A percentile compares a stretch with the other conserved stretches of the same genome.
phyloP scores from a whole-genome alignment of 768 basidiomycete species.

The Naganishia kalamii region DNA sequence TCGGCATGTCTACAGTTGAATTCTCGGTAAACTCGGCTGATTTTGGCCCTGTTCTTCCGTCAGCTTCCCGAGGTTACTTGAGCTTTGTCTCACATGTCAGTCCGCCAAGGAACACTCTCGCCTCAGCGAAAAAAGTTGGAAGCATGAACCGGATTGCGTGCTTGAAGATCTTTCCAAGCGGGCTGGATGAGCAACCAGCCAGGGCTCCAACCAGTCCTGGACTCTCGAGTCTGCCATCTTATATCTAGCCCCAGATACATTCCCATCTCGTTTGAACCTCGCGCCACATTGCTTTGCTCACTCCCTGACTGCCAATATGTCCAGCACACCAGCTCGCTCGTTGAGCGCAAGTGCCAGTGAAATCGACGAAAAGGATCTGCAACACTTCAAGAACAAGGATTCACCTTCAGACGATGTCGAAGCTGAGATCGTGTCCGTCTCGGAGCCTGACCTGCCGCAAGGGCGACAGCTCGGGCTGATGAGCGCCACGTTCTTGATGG shows the following conservation, averaged over 20 bases:
- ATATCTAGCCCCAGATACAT: too few relatives aligned
- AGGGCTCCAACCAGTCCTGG: neutral
- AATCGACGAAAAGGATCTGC: constrained; percentile 6
- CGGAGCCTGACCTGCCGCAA: constrained; percentile 1
- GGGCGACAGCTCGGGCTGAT: constrained; percentile 10
- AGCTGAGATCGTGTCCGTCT: constrained; percentile 5
- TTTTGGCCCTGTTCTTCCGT: too few relatives aligned
- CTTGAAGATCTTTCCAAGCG: constrained; percentile 7
- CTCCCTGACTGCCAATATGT: neutral
- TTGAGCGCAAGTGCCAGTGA: neutral
- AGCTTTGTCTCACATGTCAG: constrained; percentile 13
- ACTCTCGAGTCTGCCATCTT: too few relatives aligned
- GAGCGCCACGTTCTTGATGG: constrained; percentile 10
- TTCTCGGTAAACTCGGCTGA: too few relatives aligned
- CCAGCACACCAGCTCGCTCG: neutral
- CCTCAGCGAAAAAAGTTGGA: constrained; percentile 9
- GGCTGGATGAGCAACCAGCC: neutral
- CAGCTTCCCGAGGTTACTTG: too few relatives aligned
- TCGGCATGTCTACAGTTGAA: too few relatives aligned
- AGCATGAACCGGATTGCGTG: neutral
- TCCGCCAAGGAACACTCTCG: constrained; percentile 8
- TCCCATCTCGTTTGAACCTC: too few relatives aligned
- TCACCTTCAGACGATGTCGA: neutral
- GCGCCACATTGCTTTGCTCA: too few relatives aligned
- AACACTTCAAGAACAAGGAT: constrained; percentile 5